phyloP scores from a whole-genome alignment of 1,284 basidiomycete genomes.

The Malassezia sympodialis region DNA sequence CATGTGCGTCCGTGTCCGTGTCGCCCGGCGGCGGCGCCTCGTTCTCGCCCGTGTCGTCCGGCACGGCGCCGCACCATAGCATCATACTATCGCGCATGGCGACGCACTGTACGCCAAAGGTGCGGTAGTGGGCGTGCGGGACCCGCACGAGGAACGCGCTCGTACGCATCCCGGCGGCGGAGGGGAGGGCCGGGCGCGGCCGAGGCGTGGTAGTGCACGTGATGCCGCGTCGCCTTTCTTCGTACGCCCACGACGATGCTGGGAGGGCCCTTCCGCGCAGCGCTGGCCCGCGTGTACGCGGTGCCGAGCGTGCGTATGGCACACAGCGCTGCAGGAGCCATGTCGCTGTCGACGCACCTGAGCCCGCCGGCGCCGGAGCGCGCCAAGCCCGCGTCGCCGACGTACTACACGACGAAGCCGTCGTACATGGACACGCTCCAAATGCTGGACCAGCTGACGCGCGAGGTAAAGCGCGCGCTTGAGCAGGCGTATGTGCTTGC shows the following conservation, averaged over 20 bases:
- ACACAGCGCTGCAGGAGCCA: background rate
- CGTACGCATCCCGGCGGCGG: background rate
- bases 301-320: background rate
- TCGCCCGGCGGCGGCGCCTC: slow-evolving; percentile 16
- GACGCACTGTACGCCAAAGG: slow-evolving; percentile 9
- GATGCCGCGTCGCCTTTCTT: background rate
- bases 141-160: slow-evolving; percentile 10
- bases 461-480: slow-evolving; percentile 57
- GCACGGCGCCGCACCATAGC: slow-evolving; percentile 10
- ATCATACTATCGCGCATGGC: slow-evolving; percentile 11
- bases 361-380: slow-evolving; percentile 23
- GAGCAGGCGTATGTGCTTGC: slow-evolving; percentile 63
- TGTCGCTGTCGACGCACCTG: background rate
- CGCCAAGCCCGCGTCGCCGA: slow-evolving; percentile 55
- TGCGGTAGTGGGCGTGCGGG: slow-evolving; percentile 1
- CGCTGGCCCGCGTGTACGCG: background rate
- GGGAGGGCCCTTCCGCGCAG: background rate
- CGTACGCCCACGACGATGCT: background rate
- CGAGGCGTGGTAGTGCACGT: background rate
- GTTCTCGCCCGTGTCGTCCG: background rate
- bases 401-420: slow-evolving; percentile 78
- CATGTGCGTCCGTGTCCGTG: too few relatives aligned
- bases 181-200: background rate
- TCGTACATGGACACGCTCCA: slow-evolving; percentile 65
- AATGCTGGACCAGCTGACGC: slow-evolving; percentile 60